A percentile compares a stretch with the other conserved stretches of the same genome.
Evolutionary conservation across 331 rosid species (phyloP).

Genomic region (Acacia concinna): DNA sequence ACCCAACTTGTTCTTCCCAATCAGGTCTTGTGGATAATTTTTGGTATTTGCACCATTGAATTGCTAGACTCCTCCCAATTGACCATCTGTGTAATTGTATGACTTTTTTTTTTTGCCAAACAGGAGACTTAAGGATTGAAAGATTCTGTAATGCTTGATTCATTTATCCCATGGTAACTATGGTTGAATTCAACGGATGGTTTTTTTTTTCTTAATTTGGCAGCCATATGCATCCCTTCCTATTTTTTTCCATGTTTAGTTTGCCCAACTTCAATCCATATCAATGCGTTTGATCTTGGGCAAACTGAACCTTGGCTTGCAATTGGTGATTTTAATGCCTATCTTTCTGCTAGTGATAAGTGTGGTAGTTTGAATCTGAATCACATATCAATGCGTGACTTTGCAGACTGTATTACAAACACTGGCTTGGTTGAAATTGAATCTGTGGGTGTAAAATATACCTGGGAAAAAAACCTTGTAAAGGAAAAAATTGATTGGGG

Average conservation of each 20-base stretch:
- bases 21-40: background rate
- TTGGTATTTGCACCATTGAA: background rate
- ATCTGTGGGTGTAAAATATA: too few species aligned
- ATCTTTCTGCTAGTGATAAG: too few species aligned
- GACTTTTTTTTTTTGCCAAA: background rate
- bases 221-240: constrained; percentile 2
- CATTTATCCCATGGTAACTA: background rate
- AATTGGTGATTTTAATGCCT: too few species aligned
- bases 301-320: too few species aligned
- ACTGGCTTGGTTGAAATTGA: too few species aligned
- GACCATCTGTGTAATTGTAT: constrained; percentile 9
- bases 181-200: background rate
- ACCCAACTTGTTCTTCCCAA: background rate
- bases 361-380: too few species aligned
- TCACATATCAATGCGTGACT: too few species aligned
- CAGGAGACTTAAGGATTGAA: background rate
- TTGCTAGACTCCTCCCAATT: background rate
- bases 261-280: too few species aligned
- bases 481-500: too few species aligned
- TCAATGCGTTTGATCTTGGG: too few species aligned
- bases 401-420: too few species aligned
- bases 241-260: background rate
- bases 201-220: background rate
- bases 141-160: background rate
- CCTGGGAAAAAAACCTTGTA: too few species aligned